phyloP scores from a whole-genome alignment of 768 basidiomycete genomes.

The Tylopilus vinaceipallidus region DNA sequence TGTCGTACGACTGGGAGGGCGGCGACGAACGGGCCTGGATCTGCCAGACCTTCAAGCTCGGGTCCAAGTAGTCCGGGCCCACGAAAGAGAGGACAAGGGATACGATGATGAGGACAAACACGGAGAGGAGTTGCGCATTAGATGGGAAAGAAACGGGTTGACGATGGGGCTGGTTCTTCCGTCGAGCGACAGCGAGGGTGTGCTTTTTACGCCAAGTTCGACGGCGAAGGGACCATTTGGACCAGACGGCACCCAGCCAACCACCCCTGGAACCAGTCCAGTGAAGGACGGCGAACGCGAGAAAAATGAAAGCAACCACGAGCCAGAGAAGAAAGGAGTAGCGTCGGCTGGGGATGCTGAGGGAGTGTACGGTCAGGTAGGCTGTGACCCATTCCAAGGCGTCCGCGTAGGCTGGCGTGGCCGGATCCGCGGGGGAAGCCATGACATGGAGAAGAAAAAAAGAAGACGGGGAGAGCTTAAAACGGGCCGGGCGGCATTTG shows the following conservation, averaged over 20 bases:
- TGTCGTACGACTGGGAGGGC: slow-evolving; percentile 28
- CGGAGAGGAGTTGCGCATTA: slow-evolving; percentile 57
- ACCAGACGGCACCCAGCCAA: slow-evolving; percentile 51
- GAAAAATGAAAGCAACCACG: slow-evolving; percentile 41
- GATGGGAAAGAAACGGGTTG: slow-evolving; percentile 54
- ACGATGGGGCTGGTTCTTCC: slow-evolving; percentile 34
- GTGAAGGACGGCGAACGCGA: slow-evolving; percentile 42
- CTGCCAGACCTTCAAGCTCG: slow-evolving; percentile 45
- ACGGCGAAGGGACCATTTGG: slow-evolving; percentile 55
- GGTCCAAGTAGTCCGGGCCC: slow-evolving; percentile 69
- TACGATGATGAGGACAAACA: slow-evolving; percentile 43
- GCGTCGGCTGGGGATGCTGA: slow-evolving; percentile 49
- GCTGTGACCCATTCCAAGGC: slow-evolving; percentile 52
- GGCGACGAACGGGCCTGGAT: slow-evolving; percentile 23
- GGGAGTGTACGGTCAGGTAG: slow-evolving; percentile 56
- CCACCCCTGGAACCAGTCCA: slow-evolving; percentile 42
- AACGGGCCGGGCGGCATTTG: not conserved
- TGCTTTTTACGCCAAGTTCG: slow-evolving; percentile 56
- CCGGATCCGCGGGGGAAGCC: slow-evolving; percentile 32
- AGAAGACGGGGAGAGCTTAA: too few species aligned
- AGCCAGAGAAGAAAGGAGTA: slow-evolving; percentile 64
- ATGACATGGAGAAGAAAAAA: slow-evolving; percentile 22
- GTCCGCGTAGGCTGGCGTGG: slow-evolving; percentile 42
- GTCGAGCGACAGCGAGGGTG: slow-evolving; percentile 34
- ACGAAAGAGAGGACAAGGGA: slow-evolving; percentile 49